A percentile compares a stretch with the other conserved stretches of the same genome.
These are phyloP conservation scores for Theileria annulata DNA, from an alignment of 169 alveolate genomes.

Conservation along the genomic window DNA sequence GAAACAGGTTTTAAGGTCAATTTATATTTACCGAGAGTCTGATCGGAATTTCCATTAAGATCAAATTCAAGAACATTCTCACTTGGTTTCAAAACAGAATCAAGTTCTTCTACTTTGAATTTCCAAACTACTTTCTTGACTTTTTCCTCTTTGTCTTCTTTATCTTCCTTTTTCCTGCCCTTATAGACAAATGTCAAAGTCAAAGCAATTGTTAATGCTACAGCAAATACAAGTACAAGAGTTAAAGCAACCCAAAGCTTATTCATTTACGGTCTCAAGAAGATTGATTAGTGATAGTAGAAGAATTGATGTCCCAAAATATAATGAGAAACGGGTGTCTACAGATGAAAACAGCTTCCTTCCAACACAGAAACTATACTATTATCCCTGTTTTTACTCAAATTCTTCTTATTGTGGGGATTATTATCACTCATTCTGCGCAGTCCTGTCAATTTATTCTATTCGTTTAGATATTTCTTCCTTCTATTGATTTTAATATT, in stretches of 20 bases:
- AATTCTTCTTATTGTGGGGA: not conserved
- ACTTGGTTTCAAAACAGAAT: not conserved
- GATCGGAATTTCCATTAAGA: not conserved
- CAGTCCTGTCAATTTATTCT: not conserved
- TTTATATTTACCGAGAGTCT: not conserved
- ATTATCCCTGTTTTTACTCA: not conserved
- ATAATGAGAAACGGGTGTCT: not conserved
- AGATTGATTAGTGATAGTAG: not conserved
- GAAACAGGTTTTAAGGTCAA: not conserved
- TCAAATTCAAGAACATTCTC: not conserved
- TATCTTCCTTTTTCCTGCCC: not conserved
- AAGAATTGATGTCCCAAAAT: not conserved
- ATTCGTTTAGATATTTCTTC: not conserved
- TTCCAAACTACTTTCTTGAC: not conserved
- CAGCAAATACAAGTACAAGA: not conserved
- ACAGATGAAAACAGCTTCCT: not conserved
- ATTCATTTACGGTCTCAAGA: not conserved
- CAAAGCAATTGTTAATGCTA: not conserved
- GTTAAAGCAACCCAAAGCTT: not conserved
- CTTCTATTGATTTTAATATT: too few relatives aligned
- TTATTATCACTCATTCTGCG: not conserved
- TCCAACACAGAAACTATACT: not conserved
- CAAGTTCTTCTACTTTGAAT: not conserved
- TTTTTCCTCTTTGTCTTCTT: not conserved
- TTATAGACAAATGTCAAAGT: constrained; percentile 4